Percentiles rank a stretch among this genome's conserved stretches.
Conservation (phyloP, 2,329 filamentous ascomycete genomes). For the Colletotrichum noveboracense region DNA sequence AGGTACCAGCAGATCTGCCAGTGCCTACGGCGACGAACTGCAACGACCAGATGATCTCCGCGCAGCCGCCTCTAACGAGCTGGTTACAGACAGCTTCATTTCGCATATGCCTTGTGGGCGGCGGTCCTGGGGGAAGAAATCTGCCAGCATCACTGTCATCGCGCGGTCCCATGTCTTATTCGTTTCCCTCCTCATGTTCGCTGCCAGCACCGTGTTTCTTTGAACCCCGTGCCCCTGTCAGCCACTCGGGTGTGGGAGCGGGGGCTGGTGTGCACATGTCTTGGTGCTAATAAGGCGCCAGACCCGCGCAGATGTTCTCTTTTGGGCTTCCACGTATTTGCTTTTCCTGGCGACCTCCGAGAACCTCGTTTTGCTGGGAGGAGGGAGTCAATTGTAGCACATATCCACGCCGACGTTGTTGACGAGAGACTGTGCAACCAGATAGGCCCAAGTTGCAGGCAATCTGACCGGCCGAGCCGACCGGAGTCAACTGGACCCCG, state of each 20-base stretch:
- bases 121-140: not conserved
- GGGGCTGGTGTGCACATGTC: not conserved
- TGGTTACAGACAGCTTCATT: not conserved
- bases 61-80: not conserved
- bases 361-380: not conserved
- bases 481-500: not conserved
- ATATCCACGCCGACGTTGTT: not conserved
- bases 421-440: not conserved
- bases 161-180: not conserved
- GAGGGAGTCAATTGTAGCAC: not conserved
- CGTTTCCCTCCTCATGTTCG: not conserved
- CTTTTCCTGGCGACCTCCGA: not conserved
- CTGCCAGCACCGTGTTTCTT: not conserved
- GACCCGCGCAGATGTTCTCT: not conserved
- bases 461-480: not conserved
- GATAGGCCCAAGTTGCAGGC: not conserved
- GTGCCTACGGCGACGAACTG: not conserved
- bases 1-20: conserved; percentile 2
- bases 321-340: not conserved
- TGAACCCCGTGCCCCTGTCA: not conserved
- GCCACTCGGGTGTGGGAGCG: not conserved
- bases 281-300: not conserved
- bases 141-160: not conserved
- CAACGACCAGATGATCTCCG: not conserved
- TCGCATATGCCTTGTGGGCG: not conserved